A percentile compares a stretch with the other conserved stretches of the same genome.
Evolutionary conservation across 495 filamentous ascomycete species (phyloP).

Genomic region (Hypoxylon subgilvum): DNA sequence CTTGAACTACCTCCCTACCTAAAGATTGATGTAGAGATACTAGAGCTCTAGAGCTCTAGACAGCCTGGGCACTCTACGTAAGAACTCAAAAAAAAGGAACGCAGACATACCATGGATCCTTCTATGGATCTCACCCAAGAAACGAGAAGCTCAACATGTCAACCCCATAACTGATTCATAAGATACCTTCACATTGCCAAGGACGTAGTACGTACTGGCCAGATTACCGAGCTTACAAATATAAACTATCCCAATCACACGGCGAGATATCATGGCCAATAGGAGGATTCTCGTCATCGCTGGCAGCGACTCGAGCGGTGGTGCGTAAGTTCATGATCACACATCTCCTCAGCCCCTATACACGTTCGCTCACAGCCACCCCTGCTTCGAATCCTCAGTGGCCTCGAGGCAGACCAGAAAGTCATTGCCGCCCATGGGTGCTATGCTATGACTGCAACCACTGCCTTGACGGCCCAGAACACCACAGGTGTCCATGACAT

Average conservation of each 20-base stretch:
- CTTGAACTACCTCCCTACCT: too few relatives aligned
- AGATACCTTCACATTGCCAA: too few relatives aligned
- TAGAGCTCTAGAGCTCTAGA: too few relatives aligned
- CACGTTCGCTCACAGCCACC: conserved; percentile 11
- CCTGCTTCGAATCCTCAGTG: conserved; percentile 56
- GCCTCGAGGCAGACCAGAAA: conserved; percentile 96
- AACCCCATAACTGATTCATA: too few relatives aligned
- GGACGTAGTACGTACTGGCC: too few relatives aligned
- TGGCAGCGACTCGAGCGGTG: conserved; percentile 85
- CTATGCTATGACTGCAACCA: conserved; percentile 97
- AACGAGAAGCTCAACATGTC: too few relatives aligned
- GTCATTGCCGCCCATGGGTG: conserved; percentile 88
- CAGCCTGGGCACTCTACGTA: too few relatives aligned
- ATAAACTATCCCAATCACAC: too few relatives aligned
- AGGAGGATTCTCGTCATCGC: conserved; percentile 78
- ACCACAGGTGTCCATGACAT: conserved; percentile 83
- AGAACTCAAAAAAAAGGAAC: too few relatives aligned
- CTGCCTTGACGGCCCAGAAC: conserved; percentile 93
- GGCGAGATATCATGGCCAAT: conserved; percentile 32
- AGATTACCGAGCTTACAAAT: not conserved
- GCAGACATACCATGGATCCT: too few relatives aligned
- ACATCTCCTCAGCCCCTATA: conserved; percentile 11
- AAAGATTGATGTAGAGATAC: too few relatives aligned
- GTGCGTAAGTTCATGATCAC: conserved; percentile 68
- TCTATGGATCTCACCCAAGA: too few relatives aligned